Percentiles rank a stretch among this genome's conserved stretches.
These are phyloP conservation scores for Globisporangium rhizosaccharum DNA, from an alignment of 352 stramenopile species.

Conservation along the genomic window DNA sequence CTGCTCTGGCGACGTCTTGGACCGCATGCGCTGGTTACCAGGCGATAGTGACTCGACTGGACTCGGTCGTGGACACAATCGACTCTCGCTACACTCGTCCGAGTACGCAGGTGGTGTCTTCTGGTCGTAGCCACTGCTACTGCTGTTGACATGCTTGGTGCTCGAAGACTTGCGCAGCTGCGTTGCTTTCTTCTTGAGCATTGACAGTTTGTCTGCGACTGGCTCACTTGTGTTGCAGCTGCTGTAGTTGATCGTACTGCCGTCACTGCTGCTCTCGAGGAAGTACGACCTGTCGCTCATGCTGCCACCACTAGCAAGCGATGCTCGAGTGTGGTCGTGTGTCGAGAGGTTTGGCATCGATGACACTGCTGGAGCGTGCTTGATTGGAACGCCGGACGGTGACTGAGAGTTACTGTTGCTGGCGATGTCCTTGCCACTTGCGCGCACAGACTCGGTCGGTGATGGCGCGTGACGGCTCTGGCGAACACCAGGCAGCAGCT, in stretches of 20 bases:
- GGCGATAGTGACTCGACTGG: too few relatives aligned
- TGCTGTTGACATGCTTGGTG: conserved; percentile 20
- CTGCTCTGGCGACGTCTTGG: conserved; percentile 8
- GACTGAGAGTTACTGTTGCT: neutral
- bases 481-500: neutral
- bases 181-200: conserved; percentile 56
- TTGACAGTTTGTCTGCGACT: conserved; percentile 35
- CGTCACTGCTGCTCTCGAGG: neutral
- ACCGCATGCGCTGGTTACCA: conserved; percentile 4
- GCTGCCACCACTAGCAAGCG: conserved; percentile 11
- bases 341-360: neutral
- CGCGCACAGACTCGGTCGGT: neutral
- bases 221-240: neutral
- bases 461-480: neutral
- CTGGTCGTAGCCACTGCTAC: neutral
- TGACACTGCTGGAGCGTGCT: neutral
- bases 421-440: too few relatives aligned
- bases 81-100: neutral
- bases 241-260: neutral
- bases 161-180: conserved; percentile 42
- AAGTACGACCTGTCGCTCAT: conserved; percentile 47
- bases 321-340: neutral
- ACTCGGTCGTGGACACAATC: neutral
- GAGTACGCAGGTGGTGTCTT: neutral
- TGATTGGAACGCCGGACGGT: too few relatives aligned